Evolutionary conservation across 169 alveolate species (phyloP).

Genomic region (Blepharisma undulans): DNA sequence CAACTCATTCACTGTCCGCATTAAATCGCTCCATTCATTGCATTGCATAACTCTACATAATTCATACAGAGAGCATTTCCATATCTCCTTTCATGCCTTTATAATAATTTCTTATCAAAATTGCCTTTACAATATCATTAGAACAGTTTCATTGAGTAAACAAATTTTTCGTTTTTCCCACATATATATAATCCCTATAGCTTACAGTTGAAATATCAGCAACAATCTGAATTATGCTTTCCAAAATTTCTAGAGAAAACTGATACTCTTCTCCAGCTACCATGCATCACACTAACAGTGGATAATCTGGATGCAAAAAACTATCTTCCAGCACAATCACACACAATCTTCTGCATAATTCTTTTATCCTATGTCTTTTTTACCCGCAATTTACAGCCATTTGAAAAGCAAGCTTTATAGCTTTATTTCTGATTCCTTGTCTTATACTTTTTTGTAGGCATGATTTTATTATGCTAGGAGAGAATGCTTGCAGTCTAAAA

Average conservation of each 20-base stretch:
- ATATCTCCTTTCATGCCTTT: slow-evolving; percentile 35
- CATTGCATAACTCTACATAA: background rate
- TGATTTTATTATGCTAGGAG: slow-evolving; percentile 18
- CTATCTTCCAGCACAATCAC: slow-evolving; percentile 23
- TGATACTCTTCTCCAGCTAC: background rate
- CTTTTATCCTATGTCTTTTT: background rate
- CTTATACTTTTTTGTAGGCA: slow-evolving; percentile 16
- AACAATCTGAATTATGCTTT: slow-evolving; percentile 1
- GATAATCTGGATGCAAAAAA: background rate
- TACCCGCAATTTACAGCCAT: background rate
- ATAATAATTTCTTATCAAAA: background rate
- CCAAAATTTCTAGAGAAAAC: background rate
- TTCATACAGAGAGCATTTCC: background rate
- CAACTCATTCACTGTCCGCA: background rate
- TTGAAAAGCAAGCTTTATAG: background rate
- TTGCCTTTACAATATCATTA: background rate
- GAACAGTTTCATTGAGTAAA: background rate
- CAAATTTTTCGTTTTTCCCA: background rate
- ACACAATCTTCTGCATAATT: slow-evolving; percentile 28
- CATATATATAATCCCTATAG: background rate
- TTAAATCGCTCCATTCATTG: background rate
- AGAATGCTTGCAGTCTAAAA: background rate
- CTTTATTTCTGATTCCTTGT: background rate
- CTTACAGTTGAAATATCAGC: background rate
- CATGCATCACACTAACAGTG: slow-evolving; percentile 19